phyloP scores from a whole-genome alignment of 768 basidiomycete genomes.

The Lyophyllum atratum region DNA sequence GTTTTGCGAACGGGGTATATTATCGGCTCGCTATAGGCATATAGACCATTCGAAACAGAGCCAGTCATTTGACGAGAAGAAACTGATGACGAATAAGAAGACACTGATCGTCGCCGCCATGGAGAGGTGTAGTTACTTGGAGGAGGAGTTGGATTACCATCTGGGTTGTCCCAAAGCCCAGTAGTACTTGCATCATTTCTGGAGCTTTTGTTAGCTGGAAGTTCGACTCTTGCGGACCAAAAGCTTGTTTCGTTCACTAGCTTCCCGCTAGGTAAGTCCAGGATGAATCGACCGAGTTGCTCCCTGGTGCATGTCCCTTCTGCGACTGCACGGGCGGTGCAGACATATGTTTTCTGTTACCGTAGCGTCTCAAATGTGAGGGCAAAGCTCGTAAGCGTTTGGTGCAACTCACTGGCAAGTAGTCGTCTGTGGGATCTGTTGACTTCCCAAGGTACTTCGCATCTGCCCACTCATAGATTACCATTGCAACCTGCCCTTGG shows the following conservation, averaged over 20 bases:
- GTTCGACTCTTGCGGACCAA: slow-evolving; percentile 81
- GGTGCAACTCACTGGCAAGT: slow-evolving; percentile 58
- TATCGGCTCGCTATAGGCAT: slow-evolving; percentile 70
- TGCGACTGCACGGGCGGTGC: slow-evolving; percentile 79
- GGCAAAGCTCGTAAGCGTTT: neutral
- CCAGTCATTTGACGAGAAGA: slow-evolving; percentile 31
- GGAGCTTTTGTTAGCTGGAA: slow-evolving; percentile 42
- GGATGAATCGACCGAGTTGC: slow-evolving; percentile 89
- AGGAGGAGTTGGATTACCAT: slow-evolving; percentile 58
- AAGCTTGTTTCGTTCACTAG: slow-evolving; percentile 76
- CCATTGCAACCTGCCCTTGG: slow-evolving; percentile 88
- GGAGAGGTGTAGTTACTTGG: slow-evolving; percentile 48
- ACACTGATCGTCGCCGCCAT: slow-evolving; percentile 35
- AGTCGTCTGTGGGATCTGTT: slow-evolving; percentile 53
- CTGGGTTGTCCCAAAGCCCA: slow-evolving; percentile 61
- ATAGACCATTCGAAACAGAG: slow-evolving; percentile 49
- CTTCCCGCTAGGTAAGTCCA: slow-evolving; percentile 66
- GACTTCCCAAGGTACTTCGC: slow-evolving; percentile 78
- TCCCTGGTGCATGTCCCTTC: slow-evolving; percentile 67
- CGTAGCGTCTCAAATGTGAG: neutral
- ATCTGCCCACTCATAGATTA: slow-evolving; percentile 96
- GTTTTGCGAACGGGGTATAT: slow-evolving; percentile 83
- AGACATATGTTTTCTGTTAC: slow-evolving; percentile 85
- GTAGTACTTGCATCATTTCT: slow-evolving; percentile 24
- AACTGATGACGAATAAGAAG: neutral